Base-by-base conservation (phyloP, 108 stramenopile species). In the Stephanodiscus triporus region DNA sequence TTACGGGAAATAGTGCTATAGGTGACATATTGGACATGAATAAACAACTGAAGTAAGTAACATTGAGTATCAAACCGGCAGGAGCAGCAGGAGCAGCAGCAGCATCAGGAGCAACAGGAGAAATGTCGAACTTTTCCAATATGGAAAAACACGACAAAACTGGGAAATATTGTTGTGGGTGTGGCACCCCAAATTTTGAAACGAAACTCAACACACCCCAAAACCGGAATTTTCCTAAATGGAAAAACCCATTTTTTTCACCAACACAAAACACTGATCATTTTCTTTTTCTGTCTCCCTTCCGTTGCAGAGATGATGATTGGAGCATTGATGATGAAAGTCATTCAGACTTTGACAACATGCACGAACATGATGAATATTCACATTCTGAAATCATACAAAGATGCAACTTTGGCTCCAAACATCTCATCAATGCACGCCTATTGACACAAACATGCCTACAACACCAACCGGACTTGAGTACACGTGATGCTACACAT, bases 321-420 rank as follows among this genome's bases (percentile, higher is more conserved):
- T 49, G 16, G 19, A 19, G 19, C 48, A 5, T n/a, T n/a, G n/a
- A 34, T 34, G 32, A 34, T 34, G 32, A 34, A 34, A 34, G 32
- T 34, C 4, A 34, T 34, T 34, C 32, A 5, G 32, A 34, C 27
- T 58, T 58, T 6, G 57, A 63, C 37, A 37, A 36, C 32, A 63
- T 63, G 37, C 20, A 37, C 9, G 19, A 30, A 30, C 19, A 63
- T 63, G 32, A 63, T 30, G 61, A 63, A 63, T 9, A 19, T 20
- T 37, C 61, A 63, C 61, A 63, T 37, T 63, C 61, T 63, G 61
- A 63, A 37, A 63, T 63, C 30, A 63, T 63, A 29, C 3, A 37
- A 5, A 4, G 61, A 37, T 63, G 61, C 37, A 63, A 63, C 14
- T 37, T 63, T 36, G 30, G 19, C 9, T 19, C 30, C 19, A 37